These are phyloP conservation scores for Xylaria scruposa DNA, from an alignment of 495 filamentous ascomycete species.

Conservation along the genomic window DNA sequence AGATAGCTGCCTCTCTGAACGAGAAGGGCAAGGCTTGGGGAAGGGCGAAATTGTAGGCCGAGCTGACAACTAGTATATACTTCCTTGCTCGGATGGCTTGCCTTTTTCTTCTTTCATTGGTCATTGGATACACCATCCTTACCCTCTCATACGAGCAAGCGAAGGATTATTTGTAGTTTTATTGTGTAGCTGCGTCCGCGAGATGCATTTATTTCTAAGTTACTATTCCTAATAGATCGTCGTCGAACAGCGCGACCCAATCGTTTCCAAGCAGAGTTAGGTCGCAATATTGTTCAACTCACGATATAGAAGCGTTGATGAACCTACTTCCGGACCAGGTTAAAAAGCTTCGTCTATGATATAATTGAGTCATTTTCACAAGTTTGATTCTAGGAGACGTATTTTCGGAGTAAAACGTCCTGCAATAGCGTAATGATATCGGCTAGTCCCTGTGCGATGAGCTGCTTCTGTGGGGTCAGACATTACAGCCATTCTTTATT, in stretches of 20 bases:
- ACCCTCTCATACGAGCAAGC: background rate
- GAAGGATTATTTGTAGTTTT: background rate
- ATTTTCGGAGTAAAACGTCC: background rate
- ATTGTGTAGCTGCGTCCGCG: background rate
- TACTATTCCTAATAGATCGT: background rate
- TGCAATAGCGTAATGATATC: background rate
- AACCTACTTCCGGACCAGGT: background rate
- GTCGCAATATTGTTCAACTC: background rate
- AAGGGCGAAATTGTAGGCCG: conserved; percentile 27
- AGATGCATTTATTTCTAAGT: background rate
- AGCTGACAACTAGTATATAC: background rate
- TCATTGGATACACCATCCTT: background rate
- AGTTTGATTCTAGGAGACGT: background rate
- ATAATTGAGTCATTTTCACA: too few species aligned
- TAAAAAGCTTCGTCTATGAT: background rate
- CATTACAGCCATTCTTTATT: background rate
- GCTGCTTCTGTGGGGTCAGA: background rate
- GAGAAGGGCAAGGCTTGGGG: conserved; percentile 25
- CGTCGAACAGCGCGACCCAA: background rate
- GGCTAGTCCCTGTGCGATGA: background rate
- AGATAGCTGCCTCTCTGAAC: conserved; percentile 30
- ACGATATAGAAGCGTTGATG: background rate
- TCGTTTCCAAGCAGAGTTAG: background rate
- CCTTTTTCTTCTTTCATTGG: background rate
- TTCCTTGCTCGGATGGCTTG: background rate